Conservation (phyloP, 1,284 basidiomycete genomes). For the Mycena citricolor region DNA sequence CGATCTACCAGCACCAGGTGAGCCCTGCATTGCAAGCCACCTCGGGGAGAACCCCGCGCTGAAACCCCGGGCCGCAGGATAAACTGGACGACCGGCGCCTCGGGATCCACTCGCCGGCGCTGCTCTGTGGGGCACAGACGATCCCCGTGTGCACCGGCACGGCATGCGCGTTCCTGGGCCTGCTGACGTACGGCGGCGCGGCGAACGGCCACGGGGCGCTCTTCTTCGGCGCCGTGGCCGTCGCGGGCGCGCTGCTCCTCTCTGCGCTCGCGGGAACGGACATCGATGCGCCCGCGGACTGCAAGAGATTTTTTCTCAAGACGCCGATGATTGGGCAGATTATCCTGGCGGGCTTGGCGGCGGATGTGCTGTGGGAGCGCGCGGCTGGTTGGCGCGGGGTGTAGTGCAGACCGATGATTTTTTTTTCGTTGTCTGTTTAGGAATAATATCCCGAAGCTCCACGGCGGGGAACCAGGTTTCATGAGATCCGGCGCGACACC, state of each 20-base stretch:
- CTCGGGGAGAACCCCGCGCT: not conserved
- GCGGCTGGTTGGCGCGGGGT: not conserved
- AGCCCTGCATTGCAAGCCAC: not conserved
- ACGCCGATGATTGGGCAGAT: constrained; percentile 26
- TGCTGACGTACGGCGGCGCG: constrained; percentile 25
- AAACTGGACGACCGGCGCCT: constrained; percentile 29
- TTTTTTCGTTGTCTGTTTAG: too few relatives aligned
- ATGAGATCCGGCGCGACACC: too few relatives aligned
- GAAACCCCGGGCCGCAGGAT: constrained; percentile 23
- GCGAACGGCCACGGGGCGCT: constrained; percentile 25
- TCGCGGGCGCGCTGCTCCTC: constrained; percentile 17
- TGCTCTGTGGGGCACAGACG: constrained; percentile 26
- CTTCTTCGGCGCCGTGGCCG: constrained; percentile 24
- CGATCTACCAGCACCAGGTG: constrained; percentile 29
- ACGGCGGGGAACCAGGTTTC: too few relatives aligned
- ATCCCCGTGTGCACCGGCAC: constrained; percentile 26
- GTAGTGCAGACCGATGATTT: not conserved
- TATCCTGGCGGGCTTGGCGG: constrained; percentile 22
- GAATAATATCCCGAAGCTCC: too few relatives aligned
- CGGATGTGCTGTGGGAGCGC: constrained; percentile 18
- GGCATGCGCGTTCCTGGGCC: constrained; percentile 24
- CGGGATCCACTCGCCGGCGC: constrained; percentile 29
- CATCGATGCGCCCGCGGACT: constrained; percentile 23
- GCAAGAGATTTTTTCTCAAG: constrained; percentile 23
- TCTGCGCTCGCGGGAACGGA: constrained; percentile 18